Evolutionary conservation across 176 grass and related monocot genomes (phyloP), one percentile per base, ranked within the genome.

Genomic region (Ensete glaucum): DNA sequence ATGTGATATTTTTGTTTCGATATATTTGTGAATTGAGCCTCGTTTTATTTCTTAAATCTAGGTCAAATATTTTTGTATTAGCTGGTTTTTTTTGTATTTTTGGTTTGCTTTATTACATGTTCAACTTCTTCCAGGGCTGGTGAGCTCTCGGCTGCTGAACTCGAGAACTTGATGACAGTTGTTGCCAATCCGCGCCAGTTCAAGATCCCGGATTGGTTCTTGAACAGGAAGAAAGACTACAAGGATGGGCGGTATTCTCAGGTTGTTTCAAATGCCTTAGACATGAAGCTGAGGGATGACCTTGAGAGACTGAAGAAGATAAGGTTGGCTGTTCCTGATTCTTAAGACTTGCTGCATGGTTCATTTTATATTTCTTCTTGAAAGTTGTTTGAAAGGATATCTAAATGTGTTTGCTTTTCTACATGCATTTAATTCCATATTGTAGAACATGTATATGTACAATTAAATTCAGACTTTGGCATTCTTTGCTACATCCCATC

Each of bases 211-310:
- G 72, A 74, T 56, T 58, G 72, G 72, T 74, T 74, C 54, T n/a
- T 74, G 72, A 74, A 74, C 72, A 74, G 72, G 72, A 74, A 59
- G 72, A 69, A 69, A 15, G 72, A 74, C 54, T 74, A 59, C 53
- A 74, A 74, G 53, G 72, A 74, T 74, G 72, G 72, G 9, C 72
- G 72, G 14, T 74, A 74, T 25, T 74, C 54, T 8, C 72, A 74
- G 72, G 72, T 74, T 59, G 54, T 74, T 57, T 74, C 72, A 55
- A 74, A 74, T 58, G 72, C 72, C 16, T 57, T 74, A 22, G 72
- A 74, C 54, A 74, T 74, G 53, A 74, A 74, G 25, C 72, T 74
- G 22, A 59, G 72, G 53, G 72, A 59, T 59, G 54, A 74, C 54
- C 54, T 59, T 22, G 72, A 74, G 72, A 25, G 72, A 57, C 72